Conservation (phyloP, 495 filamentous ascomycete genomes). For the Saxispiralis lemnorum region DNA sequence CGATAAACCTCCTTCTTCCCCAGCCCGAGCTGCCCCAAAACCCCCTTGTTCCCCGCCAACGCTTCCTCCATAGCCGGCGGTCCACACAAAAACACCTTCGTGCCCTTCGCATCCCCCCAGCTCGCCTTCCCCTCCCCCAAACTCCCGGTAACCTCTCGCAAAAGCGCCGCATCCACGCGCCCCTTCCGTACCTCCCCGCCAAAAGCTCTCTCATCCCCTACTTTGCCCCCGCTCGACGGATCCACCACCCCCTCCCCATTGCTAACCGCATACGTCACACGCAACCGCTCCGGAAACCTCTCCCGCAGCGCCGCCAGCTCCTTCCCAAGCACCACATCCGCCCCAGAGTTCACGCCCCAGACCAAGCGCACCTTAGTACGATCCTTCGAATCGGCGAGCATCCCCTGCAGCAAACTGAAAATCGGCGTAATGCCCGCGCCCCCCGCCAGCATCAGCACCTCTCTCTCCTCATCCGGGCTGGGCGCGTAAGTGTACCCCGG, state of each 20-base stretch:
- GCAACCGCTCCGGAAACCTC: conserved; percentile 39
- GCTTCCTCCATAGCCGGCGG: conserved; percentile 44
- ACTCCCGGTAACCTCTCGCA: conserved; percentile 31
- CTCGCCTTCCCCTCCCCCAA: conserved; percentile 15
- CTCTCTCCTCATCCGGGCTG: conserved; percentile 29
- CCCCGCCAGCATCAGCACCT: conserved; percentile 36
- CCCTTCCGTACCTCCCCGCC: conserved; percentile 29
- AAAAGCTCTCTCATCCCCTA: conserved; percentile 1
- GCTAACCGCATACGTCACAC: conserved; percentile 41
- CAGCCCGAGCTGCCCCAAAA: conserved; percentile 18
- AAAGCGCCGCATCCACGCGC: conserved; percentile 36
- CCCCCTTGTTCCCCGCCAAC: conserved; percentile 30
- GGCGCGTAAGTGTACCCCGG: conserved; percentile 36
- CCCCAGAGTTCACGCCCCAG: conserved; percentile 21
- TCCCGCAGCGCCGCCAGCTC: conserved; percentile 36
- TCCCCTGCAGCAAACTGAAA: conserved; percentile 36
- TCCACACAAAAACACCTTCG: conserved; percentile 50
- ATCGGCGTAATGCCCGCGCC: conserved; percentile 42
- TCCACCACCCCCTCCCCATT: conserved; percentile 22
- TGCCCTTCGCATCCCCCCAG: conserved; percentile 20
- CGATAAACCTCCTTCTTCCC: conserved; percentile 37
- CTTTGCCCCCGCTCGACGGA: conserved; percentile 9
- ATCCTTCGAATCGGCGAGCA: conserved; percentile 33
- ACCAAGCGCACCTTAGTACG: conserved; percentile 32
- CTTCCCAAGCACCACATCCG: conserved; percentile 17